These are phyloP conservation scores for Phoenix roebelenii DNA, from an alignment of 176 grass and related monocot species.

Conservation along the genomic window DNA sequence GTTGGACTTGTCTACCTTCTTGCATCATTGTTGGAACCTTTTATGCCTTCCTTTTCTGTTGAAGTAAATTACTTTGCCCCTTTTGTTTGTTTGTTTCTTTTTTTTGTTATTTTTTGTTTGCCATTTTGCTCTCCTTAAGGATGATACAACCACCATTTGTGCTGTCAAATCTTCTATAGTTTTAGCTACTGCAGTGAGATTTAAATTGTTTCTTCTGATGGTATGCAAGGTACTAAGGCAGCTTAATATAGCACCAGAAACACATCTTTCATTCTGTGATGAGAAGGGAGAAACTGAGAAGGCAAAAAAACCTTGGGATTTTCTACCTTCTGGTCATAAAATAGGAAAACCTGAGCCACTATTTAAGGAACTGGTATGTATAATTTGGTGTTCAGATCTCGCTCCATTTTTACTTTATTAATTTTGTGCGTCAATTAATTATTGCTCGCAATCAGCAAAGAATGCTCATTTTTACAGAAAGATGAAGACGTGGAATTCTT, in stretches of 20 bases:
- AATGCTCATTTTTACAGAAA: constrained; percentile 49
- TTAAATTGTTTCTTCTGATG: constrained; percentile 2
- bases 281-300: constrained; percentile 59
- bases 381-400: constrained; percentile 11
- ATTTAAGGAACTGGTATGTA: constrained; percentile 75
- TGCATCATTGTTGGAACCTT: constrained; percentile 76
- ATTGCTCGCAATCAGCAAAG: background rate
- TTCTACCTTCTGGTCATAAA: constrained; percentile 64
- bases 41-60: constrained; percentile 70
- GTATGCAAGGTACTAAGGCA: constrained; percentile 52
- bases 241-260: constrained; percentile 57
- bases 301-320: constrained; percentile 72
- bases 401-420: background rate
- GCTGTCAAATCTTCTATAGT: background rate
- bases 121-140: too few species aligned
- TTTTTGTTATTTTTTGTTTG: background rate
- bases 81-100: background rate
- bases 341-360: constrained; percentile 77
- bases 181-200: background rate
- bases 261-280: constrained; percentile 56
- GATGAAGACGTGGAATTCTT: constrained; percentile 56
- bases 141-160: background rate
- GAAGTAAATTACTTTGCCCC: constrained; percentile 31
- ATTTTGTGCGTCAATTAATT: constrained; percentile 11
- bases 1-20: constrained; percentile 85